These are phyloP conservation scores for Paramecium biaurelia DNA, from an alignment of 73 alveolate genomes.

Conservation along the genomic window DNA sequence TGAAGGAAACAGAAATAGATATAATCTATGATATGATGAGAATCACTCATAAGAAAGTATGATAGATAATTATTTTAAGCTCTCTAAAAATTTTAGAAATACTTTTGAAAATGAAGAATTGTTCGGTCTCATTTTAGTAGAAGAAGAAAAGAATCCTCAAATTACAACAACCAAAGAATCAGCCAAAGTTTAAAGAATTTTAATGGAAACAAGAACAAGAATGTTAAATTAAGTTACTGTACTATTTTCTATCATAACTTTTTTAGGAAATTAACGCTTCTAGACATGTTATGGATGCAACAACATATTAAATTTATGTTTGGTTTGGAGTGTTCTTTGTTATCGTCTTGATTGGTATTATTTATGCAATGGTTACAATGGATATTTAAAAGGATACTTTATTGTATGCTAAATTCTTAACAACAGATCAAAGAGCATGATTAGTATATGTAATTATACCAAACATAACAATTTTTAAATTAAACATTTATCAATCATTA, in stretches of 20 bases:
- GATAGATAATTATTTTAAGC: neutral
- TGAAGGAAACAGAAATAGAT: neutral
- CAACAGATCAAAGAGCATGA: constrained; percentile 47
- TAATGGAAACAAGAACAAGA: constrained; percentile 54
- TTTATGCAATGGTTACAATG: constrained; percentile 31
- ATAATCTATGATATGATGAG: constrained; percentile 47
- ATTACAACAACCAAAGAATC: constrained; percentile 33
- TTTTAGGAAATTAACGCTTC: neutral
- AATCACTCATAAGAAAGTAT: constrained; percentile 39
- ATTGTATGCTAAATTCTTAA: constrained; percentile 41
- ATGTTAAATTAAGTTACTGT: constrained; percentile 34
- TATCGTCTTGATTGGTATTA: neutral
- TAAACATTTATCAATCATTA: neutral
- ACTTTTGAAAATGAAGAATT: constrained; percentile 20
- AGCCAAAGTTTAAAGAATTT: constrained; percentile 12
- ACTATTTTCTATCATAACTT: neutral
- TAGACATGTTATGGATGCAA: neutral
- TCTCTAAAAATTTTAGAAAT: constrained; percentile 26
- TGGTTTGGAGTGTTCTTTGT: constrained; percentile 50
- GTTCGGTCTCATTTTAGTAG: constrained; percentile 2
- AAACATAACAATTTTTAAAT: neutral
- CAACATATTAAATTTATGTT: constrained; percentile 28
- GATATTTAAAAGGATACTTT: constrained; percentile 43
- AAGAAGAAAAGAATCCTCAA: constrained; percentile 12
- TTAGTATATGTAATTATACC: neutral